phyloP scores from a whole-genome alignment of 148 eudicot genomes.

The Agrostemma githago region DNA sequence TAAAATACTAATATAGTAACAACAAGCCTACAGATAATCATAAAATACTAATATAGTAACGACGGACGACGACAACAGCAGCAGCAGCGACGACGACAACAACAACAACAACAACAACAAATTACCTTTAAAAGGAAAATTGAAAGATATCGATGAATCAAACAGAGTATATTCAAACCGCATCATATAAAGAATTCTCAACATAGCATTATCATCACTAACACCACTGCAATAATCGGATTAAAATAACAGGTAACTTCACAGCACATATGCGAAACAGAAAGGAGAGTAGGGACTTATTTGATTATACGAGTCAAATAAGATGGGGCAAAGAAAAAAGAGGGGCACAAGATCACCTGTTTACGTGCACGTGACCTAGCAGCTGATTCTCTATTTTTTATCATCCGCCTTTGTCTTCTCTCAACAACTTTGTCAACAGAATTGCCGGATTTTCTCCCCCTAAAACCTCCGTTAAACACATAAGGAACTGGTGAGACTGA shows the following conservation, averaged over 20 bases:
- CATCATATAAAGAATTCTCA: not conserved
- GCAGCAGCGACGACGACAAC: no score
- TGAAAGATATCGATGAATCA: no score
- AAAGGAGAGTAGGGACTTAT: not conserved
- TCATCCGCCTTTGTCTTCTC: conserved; percentile 86
- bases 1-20: not conserved
- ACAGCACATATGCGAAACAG: not conserved
- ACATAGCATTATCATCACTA: not conserved
- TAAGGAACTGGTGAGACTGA: conserved; percentile 81
- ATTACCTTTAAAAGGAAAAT: no score
- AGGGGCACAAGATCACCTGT: conserved; percentile 46
- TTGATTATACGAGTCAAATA: not conserved
- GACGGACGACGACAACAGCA: not conserved
- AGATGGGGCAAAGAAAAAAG: not conserved
- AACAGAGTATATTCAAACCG: not conserved
- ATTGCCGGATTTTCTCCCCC: conserved; percentile 50
- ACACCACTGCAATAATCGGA: not conserved
- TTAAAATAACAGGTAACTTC: no score
- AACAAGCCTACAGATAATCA: conserved; percentile 42
- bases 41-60: not conserved
- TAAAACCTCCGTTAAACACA: conserved; percentile 60
- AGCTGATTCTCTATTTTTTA: conserved; percentile 92
- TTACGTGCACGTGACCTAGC: conserved; percentile 96
- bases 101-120: no score
- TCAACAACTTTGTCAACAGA: conserved; percentile 81